Conservation (phyloP, 805 yeast genomes). For the Metschnikowia peoriensis region DNA sequence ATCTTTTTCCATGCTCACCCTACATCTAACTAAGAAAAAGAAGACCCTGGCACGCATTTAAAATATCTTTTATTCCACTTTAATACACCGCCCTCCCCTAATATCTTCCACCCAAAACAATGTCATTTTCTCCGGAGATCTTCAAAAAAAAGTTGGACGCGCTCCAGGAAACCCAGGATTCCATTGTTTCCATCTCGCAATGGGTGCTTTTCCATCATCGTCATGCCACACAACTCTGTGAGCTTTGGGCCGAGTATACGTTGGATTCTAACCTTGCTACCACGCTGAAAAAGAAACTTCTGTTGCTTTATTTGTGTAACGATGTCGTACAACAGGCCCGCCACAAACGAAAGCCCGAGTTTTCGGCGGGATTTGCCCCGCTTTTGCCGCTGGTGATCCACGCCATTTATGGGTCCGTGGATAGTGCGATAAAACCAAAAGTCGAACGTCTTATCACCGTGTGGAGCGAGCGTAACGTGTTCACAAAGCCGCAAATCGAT, state of each 20-base stretch:
- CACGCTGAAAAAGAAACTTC: slow-evolving; percentile 40
- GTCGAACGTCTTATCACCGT: slow-evolving; percentile 52
- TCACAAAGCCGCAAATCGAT: slow-evolving; percentile 27
- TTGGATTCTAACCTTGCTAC: slow-evolving; percentile 8
- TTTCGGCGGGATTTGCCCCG: slow-evolving; percentile 54
- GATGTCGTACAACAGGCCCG: slow-evolving; percentile 80
- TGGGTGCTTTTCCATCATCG: slow-evolving; percentile 72
- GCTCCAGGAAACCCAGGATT: slow-evolving; percentile 62
- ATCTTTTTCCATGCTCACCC: not conserved
- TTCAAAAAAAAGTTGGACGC: slow-evolving; percentile 46
- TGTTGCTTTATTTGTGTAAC: slow-evolving; percentile 69
- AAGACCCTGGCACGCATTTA: not conserved
- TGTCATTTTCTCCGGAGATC: slow-evolving; percentile 54
- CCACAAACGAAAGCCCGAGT: slow-evolving; percentile 57
- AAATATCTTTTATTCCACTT: too few species aligned
- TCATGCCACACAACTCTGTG: slow-evolving; percentile 51
- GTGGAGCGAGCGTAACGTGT: slow-evolving; percentile 56
- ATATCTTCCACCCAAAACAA: slow-evolving; percentile 9
- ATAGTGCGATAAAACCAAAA: slow-evolving; percentile 42
- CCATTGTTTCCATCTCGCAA: slow-evolving; percentile 71
- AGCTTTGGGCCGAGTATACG: slow-evolving; percentile 48
- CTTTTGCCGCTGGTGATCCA: slow-evolving; percentile 45
- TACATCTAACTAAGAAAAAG: too few species aligned
- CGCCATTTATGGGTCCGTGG: slow-evolving; percentile 29
- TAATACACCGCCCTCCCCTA: not conserved